Evolutionary conservation across 2,329 filamentous ascomycete species (phyloP).

Genomic region (Colletotrichum cereale): DNA sequence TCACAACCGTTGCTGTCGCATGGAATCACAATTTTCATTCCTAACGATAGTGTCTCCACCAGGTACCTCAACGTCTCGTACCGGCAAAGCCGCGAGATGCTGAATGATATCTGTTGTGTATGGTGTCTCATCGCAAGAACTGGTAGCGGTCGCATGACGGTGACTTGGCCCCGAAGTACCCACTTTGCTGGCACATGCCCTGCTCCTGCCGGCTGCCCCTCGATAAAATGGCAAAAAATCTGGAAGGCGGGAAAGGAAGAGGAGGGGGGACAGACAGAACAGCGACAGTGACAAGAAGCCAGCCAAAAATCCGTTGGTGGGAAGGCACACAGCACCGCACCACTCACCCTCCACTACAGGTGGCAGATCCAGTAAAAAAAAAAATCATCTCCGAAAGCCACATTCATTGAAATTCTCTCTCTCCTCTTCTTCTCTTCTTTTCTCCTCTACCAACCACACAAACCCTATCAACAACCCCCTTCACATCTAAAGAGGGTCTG

Average conservation of each 20-base stretch:
- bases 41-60: conserved; percentile 19
- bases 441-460: conserved; percentile 60
- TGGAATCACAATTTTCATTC: conserved; percentile 35
- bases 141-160: conserved; percentile 18
- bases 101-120: background rate
- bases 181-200: conserved; percentile 30
- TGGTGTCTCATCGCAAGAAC: background rate
- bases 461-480: conserved; percentile 61
- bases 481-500: conserved; percentile 60
- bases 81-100: conserved; percentile 5
- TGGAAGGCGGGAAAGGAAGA: conserved; percentile 28
- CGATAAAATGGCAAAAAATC: conserved; percentile 24
- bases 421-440: conserved; percentile 52
- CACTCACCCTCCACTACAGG: conserved; percentile 26
- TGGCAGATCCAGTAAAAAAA: conserved; percentile 41
- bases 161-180: conserved; percentile 19
- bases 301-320: conserved; percentile 14
- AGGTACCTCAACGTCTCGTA: conserved; percentile 37
- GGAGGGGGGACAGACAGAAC: background rate
- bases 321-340: conserved; percentile 12
- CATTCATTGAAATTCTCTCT: conserved; percentile 52
- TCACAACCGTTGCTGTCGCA: conserved; percentile 11
- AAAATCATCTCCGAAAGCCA: conserved; percentile 42
- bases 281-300: conserved; percentile 2
- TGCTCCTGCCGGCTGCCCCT: conserved; percentile 15